Evolutionary conservation across 495 filamentous ascomycete species (phyloP).

Genomic region (Penicillium taxi): DNA sequence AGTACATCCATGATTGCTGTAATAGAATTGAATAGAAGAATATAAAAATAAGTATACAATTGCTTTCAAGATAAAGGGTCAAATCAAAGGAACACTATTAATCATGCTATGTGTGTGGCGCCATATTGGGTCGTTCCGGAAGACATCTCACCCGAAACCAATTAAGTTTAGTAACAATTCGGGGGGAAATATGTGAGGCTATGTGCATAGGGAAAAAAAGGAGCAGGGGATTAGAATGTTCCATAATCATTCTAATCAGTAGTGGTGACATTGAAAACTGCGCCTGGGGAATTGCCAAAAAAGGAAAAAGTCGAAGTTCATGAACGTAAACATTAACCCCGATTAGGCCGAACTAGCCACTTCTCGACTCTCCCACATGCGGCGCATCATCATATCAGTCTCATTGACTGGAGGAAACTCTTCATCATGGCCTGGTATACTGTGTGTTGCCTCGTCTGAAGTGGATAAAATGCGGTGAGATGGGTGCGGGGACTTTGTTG

Average conservation of each 20-base stretch:
- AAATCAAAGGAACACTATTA: constrained; percentile 20
- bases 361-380: constrained; percentile 43
- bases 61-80: constrained; percentile 4
- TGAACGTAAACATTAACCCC: constrained; percentile 7
- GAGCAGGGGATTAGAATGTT: not conserved
- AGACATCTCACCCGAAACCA: constrained; percentile 9
- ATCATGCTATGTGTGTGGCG: constrained; percentile 13
- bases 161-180: constrained; percentile 5
- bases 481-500: constrained; percentile 25
- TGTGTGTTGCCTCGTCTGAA: constrained; percentile 29
- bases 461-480: constrained; percentile 35
- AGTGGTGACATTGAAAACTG: too few relatives aligned
- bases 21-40: not conserved
- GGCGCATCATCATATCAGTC: constrained; percentile 38
- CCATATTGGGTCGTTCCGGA: constrained; percentile 14
- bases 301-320: constrained; percentile 3
- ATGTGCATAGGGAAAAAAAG: constrained; percentile 1
- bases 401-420: constrained; percentile 19
- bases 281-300: constrained; percentile 11
- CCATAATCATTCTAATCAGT: too few relatives aligned
- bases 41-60: not conserved
- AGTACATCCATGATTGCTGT: constrained; percentile 16
- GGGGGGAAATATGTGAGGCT: not conserved
- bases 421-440: constrained; percentile 18
- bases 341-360: constrained; percentile 31